Evolutionary conservation across 306 rosid species (phyloP), one percentile per base, ranked within the genome.

Genomic region (Styphnolobium japonicum): DNA sequence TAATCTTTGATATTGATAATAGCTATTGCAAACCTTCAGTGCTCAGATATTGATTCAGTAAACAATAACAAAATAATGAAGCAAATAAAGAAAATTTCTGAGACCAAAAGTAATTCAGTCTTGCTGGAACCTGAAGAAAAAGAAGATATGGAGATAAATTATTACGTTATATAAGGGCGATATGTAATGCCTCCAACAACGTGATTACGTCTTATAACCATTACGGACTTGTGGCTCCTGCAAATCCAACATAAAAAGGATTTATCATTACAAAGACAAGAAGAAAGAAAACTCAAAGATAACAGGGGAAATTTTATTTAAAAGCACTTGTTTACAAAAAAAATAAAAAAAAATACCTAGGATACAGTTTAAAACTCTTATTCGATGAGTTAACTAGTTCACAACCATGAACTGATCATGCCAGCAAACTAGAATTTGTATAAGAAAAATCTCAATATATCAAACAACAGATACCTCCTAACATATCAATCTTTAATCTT

Each of bases 131-230:
- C 16, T 42, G 37, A 62, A 67, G 67, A 36, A 62, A 46, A 71
- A 71, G 23, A 67, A 18, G 11, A 40, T 48, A 55, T 3, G 21
- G 64, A 81, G 12, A 78, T 2, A 22, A 83, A 45, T 39, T 61
- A 76, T 83, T 69, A 93, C 99, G 81, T 93, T 83, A 71, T 79
- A 90, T 95, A 95, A 40, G 99, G 99, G 33, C 99, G 98, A 90
- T 93, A 95, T 11, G 99, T 91, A 75, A 95, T 95, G 81, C 99
- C 99, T 82, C 99, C 99, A 76, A 95, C 94, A 76, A 93, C 99
- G 1, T 72, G 89, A 83, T 92, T 91, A 31, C 87, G 88, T 80
- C 99, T 85, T 81, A 95, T 91, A 61, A 95, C 92, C 98, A 93
- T 93, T 37, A 95, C 97, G 2, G 99, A 95, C 88, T 95, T 95